phyloP scores from a whole-genome alignment of 176 grass and related monocot genomes.

The Pontederia crassipes region DNA sequence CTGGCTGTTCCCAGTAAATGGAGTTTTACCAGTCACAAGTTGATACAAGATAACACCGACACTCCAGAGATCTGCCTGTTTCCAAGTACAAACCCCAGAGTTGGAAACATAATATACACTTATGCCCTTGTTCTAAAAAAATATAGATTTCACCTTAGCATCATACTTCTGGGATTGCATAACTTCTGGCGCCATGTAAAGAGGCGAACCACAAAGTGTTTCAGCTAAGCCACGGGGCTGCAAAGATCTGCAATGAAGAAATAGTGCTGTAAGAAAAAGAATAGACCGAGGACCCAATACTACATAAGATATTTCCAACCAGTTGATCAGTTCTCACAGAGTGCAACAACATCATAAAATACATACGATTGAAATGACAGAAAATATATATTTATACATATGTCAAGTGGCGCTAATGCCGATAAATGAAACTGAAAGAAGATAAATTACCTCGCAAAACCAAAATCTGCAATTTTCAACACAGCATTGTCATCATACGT shows the following conservation, averaged over 20 bases:
- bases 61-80: slow-evolving; percentile 99
- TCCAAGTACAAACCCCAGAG: slow-evolving; percentile 19
- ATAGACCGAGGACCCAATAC: too few relatives aligned
- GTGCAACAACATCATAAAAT: too few relatives aligned
- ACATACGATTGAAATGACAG: too few relatives aligned
- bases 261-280: too few relatives aligned
- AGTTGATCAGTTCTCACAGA: too few relatives aligned
- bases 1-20: slow-evolving; percentile 83
- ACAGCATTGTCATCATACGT: slow-evolving; percentile 54
- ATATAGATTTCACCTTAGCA: slow-evolving; percentile 58
- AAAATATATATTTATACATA: too few relatives aligned
- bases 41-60: slow-evolving; percentile 94
- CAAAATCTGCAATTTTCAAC: slow-evolving; percentile 98
- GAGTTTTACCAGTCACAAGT: slow-evolving; percentile 82
- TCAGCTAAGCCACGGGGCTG: slow-evolving; percentile 57
- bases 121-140: slow-evolving; percentile 7
- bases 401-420: too few relatives aligned
- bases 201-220: slow-evolving; percentile 95
- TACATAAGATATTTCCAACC: too few relatives aligned
- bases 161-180: slow-evolving; percentile 95
- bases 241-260: slow-evolving; percentile 13
- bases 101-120: slow-evolving; percentile 17
- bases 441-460: slow-evolving; percentile 94
- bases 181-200: slow-evolving; percentile 99
- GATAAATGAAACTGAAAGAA: slow-evolving; percentile 8